These are phyloP conservation scores for Aspergillus sp. DNA, from an alignment of 2,329 filamentous ascomycete species.

Conservation along the genomic window DNA sequence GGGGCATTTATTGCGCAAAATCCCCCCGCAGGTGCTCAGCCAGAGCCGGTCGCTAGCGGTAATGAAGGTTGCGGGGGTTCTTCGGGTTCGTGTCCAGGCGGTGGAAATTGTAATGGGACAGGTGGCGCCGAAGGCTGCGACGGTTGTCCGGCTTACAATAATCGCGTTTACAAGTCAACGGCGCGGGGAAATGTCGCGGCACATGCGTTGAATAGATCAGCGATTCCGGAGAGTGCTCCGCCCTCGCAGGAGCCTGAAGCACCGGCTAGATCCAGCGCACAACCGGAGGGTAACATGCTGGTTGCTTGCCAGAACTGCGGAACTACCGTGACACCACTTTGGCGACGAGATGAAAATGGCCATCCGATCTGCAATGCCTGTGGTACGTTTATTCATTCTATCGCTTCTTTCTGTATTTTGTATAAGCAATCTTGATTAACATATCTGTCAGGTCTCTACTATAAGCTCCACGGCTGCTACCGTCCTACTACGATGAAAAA, in stretches of 20 bases:
- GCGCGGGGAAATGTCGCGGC: constrained; percentile 44
- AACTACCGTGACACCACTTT: constrained; percentile 93
- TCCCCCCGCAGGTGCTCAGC: constrained; percentile 15
- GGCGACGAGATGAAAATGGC: constrained; percentile 89
- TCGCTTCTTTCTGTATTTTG: neutral
- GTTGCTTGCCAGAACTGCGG: constrained; percentile 96
- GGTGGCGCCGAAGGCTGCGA: constrained; percentile 93
- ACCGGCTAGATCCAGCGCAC: constrained; percentile 19
- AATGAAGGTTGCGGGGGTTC: constrained; percentile 41
- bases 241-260: constrained; percentile 24
- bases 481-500: constrained; percentile 99
- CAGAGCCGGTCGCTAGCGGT: constrained; percentile 30
- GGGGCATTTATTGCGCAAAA: constrained; percentile 14
- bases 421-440: neutral
- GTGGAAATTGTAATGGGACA: constrained; percentile 92
- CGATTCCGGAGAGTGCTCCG: constrained; percentile 26
- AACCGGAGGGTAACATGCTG: constrained; percentile 54
- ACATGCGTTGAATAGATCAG: constrained; percentile 34
- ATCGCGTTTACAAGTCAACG: constrained; percentile 84
- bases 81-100: constrained; percentile 89
- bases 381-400: constrained; percentile 63
- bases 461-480: constrained; percentile 92
- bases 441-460: constrained; percentile 72
- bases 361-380: constrained; percentile 99
- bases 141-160: constrained; percentile 96